phyloP scores from a whole-genome alignment of 306 rosid species.

The Rubus parviflorus region DNA sequence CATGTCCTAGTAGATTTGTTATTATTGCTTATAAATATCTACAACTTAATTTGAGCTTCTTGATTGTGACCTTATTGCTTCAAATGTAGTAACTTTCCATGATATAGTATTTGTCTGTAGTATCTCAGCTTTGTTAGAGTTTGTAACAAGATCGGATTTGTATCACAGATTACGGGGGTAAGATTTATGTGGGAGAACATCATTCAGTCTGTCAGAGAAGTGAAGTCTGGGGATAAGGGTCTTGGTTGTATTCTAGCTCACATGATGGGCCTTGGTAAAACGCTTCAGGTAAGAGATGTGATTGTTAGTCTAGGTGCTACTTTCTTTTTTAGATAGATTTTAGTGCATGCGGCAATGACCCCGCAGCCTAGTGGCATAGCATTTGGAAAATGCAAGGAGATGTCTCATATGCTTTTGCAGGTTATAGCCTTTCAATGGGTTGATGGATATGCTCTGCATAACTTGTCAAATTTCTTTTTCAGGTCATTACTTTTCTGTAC shows the following conservation, averaged over 20 bases:
- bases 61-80: background rate
- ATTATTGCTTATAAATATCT: background rate
- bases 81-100: background rate
- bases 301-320: background rate
- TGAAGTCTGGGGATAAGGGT: slow-evolving; percentile 93
- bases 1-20: background rate
- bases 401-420: background rate
- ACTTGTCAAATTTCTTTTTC: slow-evolving; percentile 31
- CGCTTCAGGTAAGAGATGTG: slow-evolving; percentile 67
- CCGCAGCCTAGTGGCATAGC: background rate
- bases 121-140: slow-evolving; percentile 5
- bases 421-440: slow-evolving; percentile 16
- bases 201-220: slow-evolving; percentile 81
- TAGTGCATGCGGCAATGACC: background rate
- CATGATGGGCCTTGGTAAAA: slow-evolving; percentile 99
- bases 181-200: slow-evolving; percentile 99
- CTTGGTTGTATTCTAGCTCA: slow-evolving; percentile 99
- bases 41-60: background rate
- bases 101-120: slow-evolving; percentile 1
- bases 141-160: slow-evolving; percentile 11
- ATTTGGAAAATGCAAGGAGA: background rate
- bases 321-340: background rate
- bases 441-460: slow-evolving; percentile 26
- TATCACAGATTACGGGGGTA: slow-evolving; percentile 75
- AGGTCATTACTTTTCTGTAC: slow-evolving; percentile 96